A percentile compares a stretch with the other conserved stretches of the same genome.
Conservation (phyloP, 2,329 filamentous ascomycete genomes). For the Rhinocladiella mackenziei region DNA sequence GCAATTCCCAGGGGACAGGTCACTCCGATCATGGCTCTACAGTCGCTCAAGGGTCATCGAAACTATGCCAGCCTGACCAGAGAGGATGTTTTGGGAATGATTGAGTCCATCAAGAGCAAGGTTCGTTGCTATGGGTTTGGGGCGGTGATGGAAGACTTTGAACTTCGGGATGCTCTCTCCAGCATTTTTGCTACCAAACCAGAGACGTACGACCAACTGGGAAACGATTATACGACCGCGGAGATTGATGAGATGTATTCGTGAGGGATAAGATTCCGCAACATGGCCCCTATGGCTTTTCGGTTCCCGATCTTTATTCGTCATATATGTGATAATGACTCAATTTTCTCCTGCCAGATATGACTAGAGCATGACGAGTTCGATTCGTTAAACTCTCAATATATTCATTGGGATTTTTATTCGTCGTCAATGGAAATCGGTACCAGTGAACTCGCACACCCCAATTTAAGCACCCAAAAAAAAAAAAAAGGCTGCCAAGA, state of each 20-base stretch:
- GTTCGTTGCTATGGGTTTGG: slow-evolving; percentile 86
- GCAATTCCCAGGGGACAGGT: slow-evolving; percentile 56
- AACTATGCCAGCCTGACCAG: slow-evolving; percentile 61
- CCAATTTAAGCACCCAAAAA: too few species aligned
- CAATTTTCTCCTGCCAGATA: too few species aligned
- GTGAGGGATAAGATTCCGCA: slow-evolving; percentile 7
- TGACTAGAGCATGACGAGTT: too few species aligned
- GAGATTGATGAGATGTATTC: slow-evolving; percentile 30
- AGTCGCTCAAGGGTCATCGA: slow-evolving; percentile 70
- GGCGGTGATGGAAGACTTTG: slow-evolving; percentile 66
- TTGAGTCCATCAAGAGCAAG: slow-evolving; percentile 71
- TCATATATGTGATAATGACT: too few species aligned
- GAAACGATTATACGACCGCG: slow-evolving; percentile 18
- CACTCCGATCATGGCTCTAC: slow-evolving; percentile 93
- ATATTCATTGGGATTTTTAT: too few species aligned
- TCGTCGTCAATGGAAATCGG: too few species aligned
- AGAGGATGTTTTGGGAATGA: slow-evolving; percentile 67
- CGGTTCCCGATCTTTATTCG: too few species aligned
- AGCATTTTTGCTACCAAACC: slow-evolving; percentile 60
- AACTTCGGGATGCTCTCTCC: slow-evolving; percentile 67
- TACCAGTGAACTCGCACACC: too few species aligned
- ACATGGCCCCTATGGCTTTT: too few species aligned
- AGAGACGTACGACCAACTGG: slow-evolving; percentile 28
- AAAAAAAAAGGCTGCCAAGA: too few species aligned
- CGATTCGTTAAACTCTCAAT: too few species aligned